Evolutionary conservation across 768 basidiomycete species (phyloP).

Genomic region (Serpula lacrymans): DNA sequence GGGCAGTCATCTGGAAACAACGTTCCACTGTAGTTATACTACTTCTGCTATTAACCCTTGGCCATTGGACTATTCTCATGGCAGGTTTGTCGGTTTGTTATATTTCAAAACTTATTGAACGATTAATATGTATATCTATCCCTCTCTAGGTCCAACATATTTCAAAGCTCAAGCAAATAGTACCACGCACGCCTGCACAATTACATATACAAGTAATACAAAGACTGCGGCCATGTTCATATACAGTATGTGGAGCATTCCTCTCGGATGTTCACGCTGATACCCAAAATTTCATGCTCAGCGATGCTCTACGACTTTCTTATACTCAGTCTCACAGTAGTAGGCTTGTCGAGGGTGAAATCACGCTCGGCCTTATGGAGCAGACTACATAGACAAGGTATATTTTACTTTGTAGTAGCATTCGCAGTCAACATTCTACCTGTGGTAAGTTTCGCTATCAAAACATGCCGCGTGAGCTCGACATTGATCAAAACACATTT

Average conservation of each 20-base stretch:
- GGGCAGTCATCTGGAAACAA: constrained; percentile 26
- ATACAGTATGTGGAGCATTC: constrained; percentile 13
- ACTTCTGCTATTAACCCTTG: constrained; percentile 8
- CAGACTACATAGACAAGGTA: constrained; percentile 13
- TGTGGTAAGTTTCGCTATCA: neutral
- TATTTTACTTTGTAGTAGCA: constrained; percentile 16
- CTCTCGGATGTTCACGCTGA: neutral
- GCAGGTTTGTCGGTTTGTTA: constrained; percentile 7
- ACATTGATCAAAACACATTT: no score
- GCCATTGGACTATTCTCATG: constrained; percentile 20
- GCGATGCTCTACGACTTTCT: constrained; percentile 19
- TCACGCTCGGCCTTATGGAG: constrained; percentile 10
- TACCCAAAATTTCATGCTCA: constrained; percentile 9
- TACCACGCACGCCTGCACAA: constrained; percentile 4
- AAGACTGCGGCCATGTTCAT: constrained; percentile 5
- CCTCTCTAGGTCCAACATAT: constrained; percentile 13
- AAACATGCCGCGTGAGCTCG: no score
- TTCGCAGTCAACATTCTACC: constrained; percentile 14
- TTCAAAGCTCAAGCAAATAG: constrained; percentile 3
- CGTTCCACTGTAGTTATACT: constrained; percentile 13
- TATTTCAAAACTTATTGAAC: neutral
- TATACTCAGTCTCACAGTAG: constrained; percentile 12
- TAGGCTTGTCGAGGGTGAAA: constrained; percentile 10
- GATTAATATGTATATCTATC: no score
- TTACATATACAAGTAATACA: neutral